Conservation (phyloP, 2,329 filamentous ascomycete genomes). For the Colletotrichum eremochloae region DNA sequence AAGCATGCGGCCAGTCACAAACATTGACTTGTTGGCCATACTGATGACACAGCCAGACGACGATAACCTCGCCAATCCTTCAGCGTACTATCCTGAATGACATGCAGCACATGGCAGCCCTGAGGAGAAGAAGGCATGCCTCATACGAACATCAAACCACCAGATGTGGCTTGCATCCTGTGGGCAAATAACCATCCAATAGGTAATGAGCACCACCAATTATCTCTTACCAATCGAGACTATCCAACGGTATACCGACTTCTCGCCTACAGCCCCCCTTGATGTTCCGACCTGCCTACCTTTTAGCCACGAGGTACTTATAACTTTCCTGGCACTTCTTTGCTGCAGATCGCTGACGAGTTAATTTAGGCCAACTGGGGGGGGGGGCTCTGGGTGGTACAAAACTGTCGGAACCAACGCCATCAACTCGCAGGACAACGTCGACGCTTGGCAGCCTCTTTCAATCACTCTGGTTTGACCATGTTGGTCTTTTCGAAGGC, state of each 20-base stretch:
- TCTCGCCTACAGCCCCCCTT: background rate
- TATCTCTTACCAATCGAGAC: constrained; percentile 25
- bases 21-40: constrained; percentile 20
- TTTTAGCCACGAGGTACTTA: constrained; percentile 8
- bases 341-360: constrained; percentile 26
- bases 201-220: constrained; percentile 18
- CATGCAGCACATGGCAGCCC: background rate
- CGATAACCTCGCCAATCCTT: background rate
- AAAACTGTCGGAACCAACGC: constrained; percentile 18
- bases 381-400: constrained; percentile 11
- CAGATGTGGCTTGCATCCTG: constrained; percentile 5
- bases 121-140: background rate
- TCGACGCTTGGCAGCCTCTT: background rate
- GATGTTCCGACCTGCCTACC: background rate
- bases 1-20: constrained; percentile 31
- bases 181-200: background rate
- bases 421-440: constrained; percentile 11
- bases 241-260: constrained; percentile 7
- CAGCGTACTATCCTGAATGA: background rate
- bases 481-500: background rate
- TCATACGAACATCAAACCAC: constrained; percentile 6
- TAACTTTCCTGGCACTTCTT: background rate
- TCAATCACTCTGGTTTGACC: background rate
- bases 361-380: constrained; percentile 6
- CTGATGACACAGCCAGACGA: background rate